phyloP scores from a whole-genome alignment of 352 stramenopile genomes.

The Phytophthora syringae region DNA sequence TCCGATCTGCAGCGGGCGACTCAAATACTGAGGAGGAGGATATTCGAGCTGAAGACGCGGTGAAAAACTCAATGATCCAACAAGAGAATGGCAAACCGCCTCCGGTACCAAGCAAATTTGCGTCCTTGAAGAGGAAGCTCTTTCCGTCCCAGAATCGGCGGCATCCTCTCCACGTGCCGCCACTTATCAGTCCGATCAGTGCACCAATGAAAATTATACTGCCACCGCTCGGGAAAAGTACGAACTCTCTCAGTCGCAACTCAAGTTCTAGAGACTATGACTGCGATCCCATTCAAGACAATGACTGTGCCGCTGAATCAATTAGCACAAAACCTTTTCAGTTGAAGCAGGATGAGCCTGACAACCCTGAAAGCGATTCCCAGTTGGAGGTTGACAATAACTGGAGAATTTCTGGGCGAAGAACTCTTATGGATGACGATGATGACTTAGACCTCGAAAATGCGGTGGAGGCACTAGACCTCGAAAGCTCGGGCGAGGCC shows the following conservation, averaged over 20 bases:
- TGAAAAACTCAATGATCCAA: not conserved
- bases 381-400: conserved; percentile 20
- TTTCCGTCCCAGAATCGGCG: conserved; percentile 61
- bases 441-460: conserved; percentile 49
- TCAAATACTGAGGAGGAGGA: conserved; percentile 11
- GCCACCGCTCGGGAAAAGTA: conserved; percentile 7
- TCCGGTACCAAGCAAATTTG: conserved; percentile 43
- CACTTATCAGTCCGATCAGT: conserved; percentile 54
- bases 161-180: conserved; percentile 47
- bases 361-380: conserved; percentile 16
- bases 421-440: conserved; percentile 36
- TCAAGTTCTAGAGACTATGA: not conserved
- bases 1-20: conserved; percentile 33
- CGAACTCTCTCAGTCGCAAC: not conserved
- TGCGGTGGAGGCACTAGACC: conserved; percentile 40
- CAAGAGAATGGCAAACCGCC: conserved; percentile 9
- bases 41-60: conserved; percentile 19
- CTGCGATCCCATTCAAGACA: conserved; percentile 9
- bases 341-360: not conserved
- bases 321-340: not conserved
- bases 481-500: conserved; percentile 37
- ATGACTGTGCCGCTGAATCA: not conserved
- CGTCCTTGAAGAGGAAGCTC: conserved; percentile 59
- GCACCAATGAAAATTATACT: conserved; percentile 3
- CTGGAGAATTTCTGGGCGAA: conserved; percentile 2